These are phyloP conservation scores for Lichtheimia ornata DNA, from an alignment of 371 early-diverging fungal genomes.

Conservation along the genomic window DNA sequence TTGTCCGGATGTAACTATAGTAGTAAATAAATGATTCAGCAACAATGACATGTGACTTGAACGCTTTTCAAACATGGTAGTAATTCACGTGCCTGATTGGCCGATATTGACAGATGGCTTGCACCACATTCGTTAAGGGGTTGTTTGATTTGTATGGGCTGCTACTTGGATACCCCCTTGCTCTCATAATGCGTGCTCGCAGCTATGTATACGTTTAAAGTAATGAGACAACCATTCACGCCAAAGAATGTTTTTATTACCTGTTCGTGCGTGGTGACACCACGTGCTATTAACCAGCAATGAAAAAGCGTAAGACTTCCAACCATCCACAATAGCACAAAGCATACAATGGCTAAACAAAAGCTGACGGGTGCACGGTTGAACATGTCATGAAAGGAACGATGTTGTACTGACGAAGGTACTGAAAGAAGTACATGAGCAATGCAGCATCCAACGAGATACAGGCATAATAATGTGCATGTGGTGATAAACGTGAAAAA, in stretches of 20 bases:
- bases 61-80: no score
- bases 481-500: constrained; percentile 79
- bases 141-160: constrained; percentile 52
- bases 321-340: constrained; percentile 66
- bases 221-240: not conserved
- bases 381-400: constrained; percentile 19
- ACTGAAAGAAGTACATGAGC: constrained; percentile 45
- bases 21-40: no score
- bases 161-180: constrained; percentile 38
- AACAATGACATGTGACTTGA: no score
- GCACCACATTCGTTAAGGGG: constrained; percentile 48
- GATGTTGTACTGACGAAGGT: not conserved
- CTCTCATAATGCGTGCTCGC: constrained; percentile 45
- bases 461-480: constrained; percentile 54
- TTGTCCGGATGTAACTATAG: no score
- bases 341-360: constrained; percentile 64
- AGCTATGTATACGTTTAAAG: constrained; percentile 24
- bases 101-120: constrained; percentile 58
- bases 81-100: constrained; percentile 51
- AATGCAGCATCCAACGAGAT: constrained; percentile 61
- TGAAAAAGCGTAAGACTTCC: constrained; percentile 78
- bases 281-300: constrained; percentile 66
- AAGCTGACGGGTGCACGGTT: constrained; percentile 49
- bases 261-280: constrained; percentile 89
- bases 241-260: constrained; percentile 29